Base-by-base conservation (phyloP, 768 basidiomycete species). In the Podaxis sp. region DNA sequence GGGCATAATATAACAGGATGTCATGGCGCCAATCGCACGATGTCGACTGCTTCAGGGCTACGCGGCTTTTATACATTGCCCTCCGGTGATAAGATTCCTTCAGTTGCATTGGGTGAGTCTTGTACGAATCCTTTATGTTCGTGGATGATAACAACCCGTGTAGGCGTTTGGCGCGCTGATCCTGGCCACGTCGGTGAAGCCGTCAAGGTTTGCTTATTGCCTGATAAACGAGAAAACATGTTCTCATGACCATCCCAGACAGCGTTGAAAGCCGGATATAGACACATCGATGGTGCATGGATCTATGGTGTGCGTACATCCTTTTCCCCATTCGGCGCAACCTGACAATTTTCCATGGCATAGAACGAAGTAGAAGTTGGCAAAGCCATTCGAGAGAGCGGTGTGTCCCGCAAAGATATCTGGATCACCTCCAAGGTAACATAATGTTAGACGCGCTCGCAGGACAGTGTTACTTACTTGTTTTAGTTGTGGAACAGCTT, bases 251-350 rank as follows among this genome's bases (percentile, higher is more conserved):
- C 8, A 7, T 38, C 9, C 11, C 57, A 87, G 83, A 75, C 81
- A 2, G 89, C 89, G 1, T 70, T 91, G 58, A 75, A 78, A 25
- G 75, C 82, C 4, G 89, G 89, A 0, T 91, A 91, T 66, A 79
- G 83, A 63, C 89, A 90, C 68, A 88, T 91, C 50, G 89, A 90
- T 65, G 88, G 83, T 17, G 89, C 89, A 43, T 91, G 88, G 88
- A 77, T 80, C 51, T 91, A 91, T 66, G 70, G 79, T 46, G 88
- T 86, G 63, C 7, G 82, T 72, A 24, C 40, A 11, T 49, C 15
- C 37, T 19, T 47, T 7, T 46, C n/a, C 37, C 40, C 37, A 56
- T 64, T 51, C 5, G 24, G 37, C 3, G 38, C 64, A 19, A 58
- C 38, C 27, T 55, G 41, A 55, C 41, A 11, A 25, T n/a, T 37